Base-by-base conservation (phyloP, 176 grass and related monocot genomes). In the Oropetium thomaeum region DNA sequence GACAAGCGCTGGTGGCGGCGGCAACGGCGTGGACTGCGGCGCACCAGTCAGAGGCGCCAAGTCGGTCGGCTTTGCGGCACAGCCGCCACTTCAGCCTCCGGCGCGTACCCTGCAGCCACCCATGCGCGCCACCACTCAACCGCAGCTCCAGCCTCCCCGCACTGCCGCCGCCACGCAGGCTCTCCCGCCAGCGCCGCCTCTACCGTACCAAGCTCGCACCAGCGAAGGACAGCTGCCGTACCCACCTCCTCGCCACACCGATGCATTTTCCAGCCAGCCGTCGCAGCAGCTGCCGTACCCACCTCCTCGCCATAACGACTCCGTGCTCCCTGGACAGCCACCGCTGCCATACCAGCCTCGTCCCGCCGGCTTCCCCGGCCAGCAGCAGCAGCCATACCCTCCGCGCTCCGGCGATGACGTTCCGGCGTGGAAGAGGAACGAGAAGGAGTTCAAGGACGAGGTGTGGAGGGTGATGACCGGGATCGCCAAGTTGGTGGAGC, bases 401-500 rank as follows among this genome's bases (percentile, higher is more conserved):
- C 22, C 20, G n/a, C n/a, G 8, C 40, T n/a, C n/a, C n/a, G n/a
- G n/a, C n/a, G 58, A 49, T 7, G 42, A 33, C 20, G 20, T 67
- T 3, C 85, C 79, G 4, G 52, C 19, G 11, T 87, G 79, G 85
- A 82, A 78, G 79, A 87, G 32, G 26, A 34, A 61, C 1, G 17
- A 66, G 41, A 22, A 67, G 52, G 79, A 78, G 60, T 87, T 87
- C 74, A 33, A 73, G 32, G 74, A 51, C 26, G 85, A 87, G 85
- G 23, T 87, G 51, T 68, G 71, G 85, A 78, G 85, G 79, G 61
- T 87, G 6, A 87, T 87, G 85, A 76, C 65, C 7, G 79, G 79
- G 40, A 87, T 87, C 79, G 85, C 85, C 61, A 87, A 73, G 79
- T 29, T 87, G 51, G 79, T 87, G 60, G 85, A 87, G 61, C 85